Conservation (phyloP, 257 asterid species). For the Solanum appendiculatum region DNA sequence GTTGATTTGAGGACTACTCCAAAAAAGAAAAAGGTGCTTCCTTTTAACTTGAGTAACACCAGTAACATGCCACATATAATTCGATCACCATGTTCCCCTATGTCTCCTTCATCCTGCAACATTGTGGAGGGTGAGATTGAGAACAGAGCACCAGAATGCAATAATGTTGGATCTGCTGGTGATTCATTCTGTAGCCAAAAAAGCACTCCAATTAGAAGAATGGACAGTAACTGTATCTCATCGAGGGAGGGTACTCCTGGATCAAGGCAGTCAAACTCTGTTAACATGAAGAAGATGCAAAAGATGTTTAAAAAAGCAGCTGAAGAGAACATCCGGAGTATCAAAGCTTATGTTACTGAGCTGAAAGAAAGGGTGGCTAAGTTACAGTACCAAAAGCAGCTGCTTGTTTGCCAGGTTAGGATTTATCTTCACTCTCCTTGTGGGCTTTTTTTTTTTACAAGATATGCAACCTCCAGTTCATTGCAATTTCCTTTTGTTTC, state of each 20-base stretch:
- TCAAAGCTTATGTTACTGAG: slow-evolving; percentile 80
- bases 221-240: slow-evolving; percentile 24
- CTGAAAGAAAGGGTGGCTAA: slow-evolving; percentile 92
- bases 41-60: slow-evolving; percentile 64
- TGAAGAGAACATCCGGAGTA: slow-evolving; percentile 80
- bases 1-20: slow-evolving; percentile 36
- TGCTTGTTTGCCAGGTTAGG: slow-evolving; percentile 87
- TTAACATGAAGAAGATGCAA: slow-evolving; percentile 79
- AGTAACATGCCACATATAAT: slow-evolving; percentile 64
- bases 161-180: slow-evolving; percentile 7
- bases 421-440: neutral
- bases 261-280: slow-evolving; percentile 50
- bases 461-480: neutral
- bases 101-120: slow-evolving; percentile 32
- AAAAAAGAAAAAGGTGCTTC: slow-evolving; percentile 56
- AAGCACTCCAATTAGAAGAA: slow-evolving; percentile 24
- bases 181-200: slow-evolving; percentile 12
- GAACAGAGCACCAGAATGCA: slow-evolving; percentile 59
- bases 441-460: neutral
- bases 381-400: slow-evolving; percentile 96
- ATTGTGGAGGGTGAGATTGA: slow-evolving; percentile 45
- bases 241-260: slow-evolving; percentile 34
- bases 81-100: slow-evolving; percentile 80
- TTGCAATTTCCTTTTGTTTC: slow-evolving; percentile 9
- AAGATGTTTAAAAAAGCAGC: slow-evolving; percentile 87